Evolutionary conservation across 768 basidiomycete species (phyloP), one percentile per base, ranked within the genome.

Genomic region (Roridomyces roridus): DNA sequence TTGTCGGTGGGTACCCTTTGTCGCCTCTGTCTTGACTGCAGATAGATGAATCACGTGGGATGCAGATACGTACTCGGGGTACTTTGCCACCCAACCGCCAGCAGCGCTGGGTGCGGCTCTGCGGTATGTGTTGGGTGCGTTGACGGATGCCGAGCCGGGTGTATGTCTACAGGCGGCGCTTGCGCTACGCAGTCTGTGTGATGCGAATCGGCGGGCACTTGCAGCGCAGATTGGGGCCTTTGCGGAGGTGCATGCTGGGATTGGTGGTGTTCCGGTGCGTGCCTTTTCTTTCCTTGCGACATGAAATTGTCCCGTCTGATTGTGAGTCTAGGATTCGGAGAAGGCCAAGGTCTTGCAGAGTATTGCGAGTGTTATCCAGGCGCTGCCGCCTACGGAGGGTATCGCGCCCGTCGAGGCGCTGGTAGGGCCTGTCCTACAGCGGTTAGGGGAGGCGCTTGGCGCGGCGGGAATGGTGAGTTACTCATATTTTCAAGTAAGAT

Each of bases 311-410:
- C 57, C 23, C n/a, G n/a, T n/a, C 28, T 20, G 23, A 24, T 34
- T 24, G 20, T 40, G n/a, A 53, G 14, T 4, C 26, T 18, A 91
- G 88, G 91, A 92, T 63, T 85, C 87, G 20, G 94, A 96, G 71
- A 91, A 91, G 73, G 84, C 86, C 63, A 97, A 96, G 72, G 92
- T 97, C 1, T 76, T 97, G 41, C 91, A 97, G 68, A 92, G 91
- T 0, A 96, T 98, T 47, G 87, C 93, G 2, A 96, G 94, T 60
- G 93, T 98, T 4, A 91, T 97, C 28, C 92, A 97, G 65, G 96
- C 95, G 0, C 72, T 98, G 45, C 88, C 92, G 0, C 87, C 92
- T 0, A 76, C 77, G 37, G 89, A 94, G 39, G 91, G 85, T 52
- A 87, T 96, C 24, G 80, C 85, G 0, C 91, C 94, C 0, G 80